Conservation (phyloP, 345 rosid species). For the Gossypium longicalyx region DNA sequence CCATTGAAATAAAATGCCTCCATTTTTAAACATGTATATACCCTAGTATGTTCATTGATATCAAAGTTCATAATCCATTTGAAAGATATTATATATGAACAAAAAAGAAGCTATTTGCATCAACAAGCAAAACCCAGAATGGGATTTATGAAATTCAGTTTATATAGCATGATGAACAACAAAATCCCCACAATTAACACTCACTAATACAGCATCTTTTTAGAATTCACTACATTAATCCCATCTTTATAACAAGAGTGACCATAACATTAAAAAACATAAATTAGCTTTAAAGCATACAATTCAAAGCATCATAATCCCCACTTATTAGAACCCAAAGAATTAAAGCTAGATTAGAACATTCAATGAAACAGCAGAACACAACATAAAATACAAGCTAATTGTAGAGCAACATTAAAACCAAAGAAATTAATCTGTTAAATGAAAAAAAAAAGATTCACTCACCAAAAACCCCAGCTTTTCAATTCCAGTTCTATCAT, state of each 20-base stretch:
- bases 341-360: not conserved
- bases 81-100: not conserved
- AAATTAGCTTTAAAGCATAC: not conserved
- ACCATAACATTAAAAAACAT: not conserved
- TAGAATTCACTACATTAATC: not conserved
- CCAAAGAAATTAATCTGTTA: not conserved
- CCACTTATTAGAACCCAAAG: not conserved
- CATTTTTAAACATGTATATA: too few relatives aligned
- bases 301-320: not conserved
- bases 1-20: too few relatives aligned
- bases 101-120: not conserved
- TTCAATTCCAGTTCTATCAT: too few relatives aligned
- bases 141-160: not conserved
- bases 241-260: not conserved
- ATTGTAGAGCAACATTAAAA: conserved; percentile 3
- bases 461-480: too few relatives aligned
- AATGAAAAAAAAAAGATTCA: not conserved
- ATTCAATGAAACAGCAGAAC: not conserved
- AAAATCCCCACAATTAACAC: too few relatives aligned
- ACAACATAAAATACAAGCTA: not conserved
- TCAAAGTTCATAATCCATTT: too few relatives aligned
- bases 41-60: too few relatives aligned
- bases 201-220: not conserved
- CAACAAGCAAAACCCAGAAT: not conserved
- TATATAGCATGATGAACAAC: too few relatives aligned